Evolutionary conservation across 306 rosid species (phyloP).

Genomic region (Rubus idaeus): DNA sequence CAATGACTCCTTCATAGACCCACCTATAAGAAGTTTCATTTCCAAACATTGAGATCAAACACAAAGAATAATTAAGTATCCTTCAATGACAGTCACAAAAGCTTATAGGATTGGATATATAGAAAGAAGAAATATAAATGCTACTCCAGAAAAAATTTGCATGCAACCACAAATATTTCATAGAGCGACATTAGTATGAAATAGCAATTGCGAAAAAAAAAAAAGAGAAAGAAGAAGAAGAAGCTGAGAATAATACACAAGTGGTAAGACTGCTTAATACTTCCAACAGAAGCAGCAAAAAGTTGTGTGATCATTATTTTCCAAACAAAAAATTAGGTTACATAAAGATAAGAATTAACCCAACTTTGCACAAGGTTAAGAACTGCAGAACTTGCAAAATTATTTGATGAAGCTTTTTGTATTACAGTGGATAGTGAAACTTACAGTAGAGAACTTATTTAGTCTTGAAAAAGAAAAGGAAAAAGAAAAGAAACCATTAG

Average conservation of each 20-base stretch:
- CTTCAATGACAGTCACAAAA: no score
- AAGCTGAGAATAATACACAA: background rate
- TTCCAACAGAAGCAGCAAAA: conserved; percentile 18
- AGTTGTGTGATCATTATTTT: background rate
- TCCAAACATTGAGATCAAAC: no score
- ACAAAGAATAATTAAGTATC: no score
- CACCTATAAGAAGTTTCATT: no score
- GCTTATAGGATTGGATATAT: no score
- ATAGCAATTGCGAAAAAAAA: no score
- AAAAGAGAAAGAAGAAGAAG: no score
- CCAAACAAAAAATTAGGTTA: background rate
- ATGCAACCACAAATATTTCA: no score
- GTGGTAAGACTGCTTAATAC: background rate
- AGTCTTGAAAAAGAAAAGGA: conserved; percentile 4
- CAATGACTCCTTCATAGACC: no score
- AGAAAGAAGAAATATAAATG: no score
- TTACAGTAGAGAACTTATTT: conserved; percentile 21
- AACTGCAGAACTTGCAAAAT: conserved; percentile 84
- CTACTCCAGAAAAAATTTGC: no score
- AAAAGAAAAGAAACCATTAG: background rate
- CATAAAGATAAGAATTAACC: conserved; percentile 41
- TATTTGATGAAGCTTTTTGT: conserved; percentile 73
- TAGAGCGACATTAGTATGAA: no score
- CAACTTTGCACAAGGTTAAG: conserved; percentile 93
- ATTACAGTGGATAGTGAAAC: conserved; percentile 67